Percentiles rank a stretch among this genome's conserved stretches.
phyloP scores from a whole-genome alignment of 805 yeast species.

The Candida parachauliodes region DNA sequence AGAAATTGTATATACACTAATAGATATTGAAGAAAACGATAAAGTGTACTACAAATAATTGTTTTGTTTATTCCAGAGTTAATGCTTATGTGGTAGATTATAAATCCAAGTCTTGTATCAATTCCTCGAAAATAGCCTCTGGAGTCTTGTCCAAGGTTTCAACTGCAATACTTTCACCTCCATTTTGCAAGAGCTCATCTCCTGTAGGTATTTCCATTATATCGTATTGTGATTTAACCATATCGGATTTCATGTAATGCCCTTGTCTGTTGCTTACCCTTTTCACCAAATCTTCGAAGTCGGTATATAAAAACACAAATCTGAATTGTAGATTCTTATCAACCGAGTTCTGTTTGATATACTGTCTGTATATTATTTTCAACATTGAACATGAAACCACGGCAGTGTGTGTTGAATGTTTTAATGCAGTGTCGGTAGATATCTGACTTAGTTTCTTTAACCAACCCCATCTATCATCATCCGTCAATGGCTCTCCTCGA shows the following conservation, averaged over 20 bases:
- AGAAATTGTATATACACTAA: no score
- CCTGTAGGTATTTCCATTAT: conserved; percentile 67
- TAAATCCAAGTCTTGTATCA: conserved; percentile 8
- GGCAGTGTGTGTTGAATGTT: conserved; percentile 23
- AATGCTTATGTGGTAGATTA: no score
- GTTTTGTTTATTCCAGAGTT: no score
- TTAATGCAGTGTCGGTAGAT: conserved; percentile 37
- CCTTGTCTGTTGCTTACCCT: conserved; percentile 64
- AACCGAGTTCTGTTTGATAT: conserved; percentile 40
- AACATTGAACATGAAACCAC: conserved; percentile 85
- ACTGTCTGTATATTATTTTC: conserved; percentile 68
- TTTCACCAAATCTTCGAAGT: conserved; percentile 53
- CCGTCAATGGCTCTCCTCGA: conserved; percentile 73
- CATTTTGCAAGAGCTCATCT: conserved; percentile 32
- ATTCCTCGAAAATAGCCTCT: conserved; percentile 21
- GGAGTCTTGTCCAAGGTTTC: conserved; percentile 32
- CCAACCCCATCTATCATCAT: conserved; percentile 95
- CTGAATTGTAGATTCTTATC: conserved; percentile 38
- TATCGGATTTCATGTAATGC: conserved; percentile 84
- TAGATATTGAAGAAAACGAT: no score
- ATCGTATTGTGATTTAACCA: conserved; percentile 77
- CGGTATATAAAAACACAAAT: conserved; percentile 66
- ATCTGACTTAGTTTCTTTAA: conserved; percentile 46
- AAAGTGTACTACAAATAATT: no score
- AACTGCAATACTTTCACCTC: conserved; percentile 33